Conservation (phyloP, 1,139 yeast genomes). For the Pichia sp. region DNA sequence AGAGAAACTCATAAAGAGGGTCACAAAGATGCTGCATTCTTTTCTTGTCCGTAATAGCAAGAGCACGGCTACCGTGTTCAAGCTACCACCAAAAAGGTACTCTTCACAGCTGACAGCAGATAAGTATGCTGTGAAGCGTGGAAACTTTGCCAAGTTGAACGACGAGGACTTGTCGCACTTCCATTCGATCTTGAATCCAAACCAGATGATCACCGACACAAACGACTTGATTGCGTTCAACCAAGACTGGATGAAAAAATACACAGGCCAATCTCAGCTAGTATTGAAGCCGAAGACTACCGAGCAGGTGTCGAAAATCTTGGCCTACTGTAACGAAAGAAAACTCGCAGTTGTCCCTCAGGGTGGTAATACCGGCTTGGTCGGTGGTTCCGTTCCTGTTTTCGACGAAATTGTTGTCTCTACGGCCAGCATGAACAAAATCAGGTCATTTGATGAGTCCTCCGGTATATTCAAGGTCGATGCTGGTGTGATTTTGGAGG, state of each 20-base stretch:
- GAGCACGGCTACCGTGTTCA: neutral
- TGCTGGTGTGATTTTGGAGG: constrained; percentile 86
- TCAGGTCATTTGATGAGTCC: constrained; percentile 74
- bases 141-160: constrained; percentile 41
- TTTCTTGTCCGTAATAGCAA: neutral
- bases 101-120: constrained; percentile 15
- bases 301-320: constrained; percentile 69
- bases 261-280: constrained; percentile 77
- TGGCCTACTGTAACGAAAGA: constrained; percentile 77
- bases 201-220: constrained; percentile 44
- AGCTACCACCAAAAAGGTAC: neutral
- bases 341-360: constrained; percentile 89
- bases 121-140: constrained; percentile 16
- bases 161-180: constrained; percentile 60
- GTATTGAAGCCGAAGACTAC: constrained; percentile 83
- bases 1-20: no score
- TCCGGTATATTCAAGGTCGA: constrained; percentile 86
- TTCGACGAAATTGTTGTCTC: constrained; percentile 86
- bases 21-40: neutral
- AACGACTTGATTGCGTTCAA: constrained; percentile 72
- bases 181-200: constrained; percentile 47
- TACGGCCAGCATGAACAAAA: constrained; percentile 64
- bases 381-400: constrained; percentile 91
- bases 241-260: constrained; percentile 96
- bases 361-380: constrained; percentile 96